Base-by-base conservation (phyloP, 345 rosid species). In the Brassica incana region DNA sequence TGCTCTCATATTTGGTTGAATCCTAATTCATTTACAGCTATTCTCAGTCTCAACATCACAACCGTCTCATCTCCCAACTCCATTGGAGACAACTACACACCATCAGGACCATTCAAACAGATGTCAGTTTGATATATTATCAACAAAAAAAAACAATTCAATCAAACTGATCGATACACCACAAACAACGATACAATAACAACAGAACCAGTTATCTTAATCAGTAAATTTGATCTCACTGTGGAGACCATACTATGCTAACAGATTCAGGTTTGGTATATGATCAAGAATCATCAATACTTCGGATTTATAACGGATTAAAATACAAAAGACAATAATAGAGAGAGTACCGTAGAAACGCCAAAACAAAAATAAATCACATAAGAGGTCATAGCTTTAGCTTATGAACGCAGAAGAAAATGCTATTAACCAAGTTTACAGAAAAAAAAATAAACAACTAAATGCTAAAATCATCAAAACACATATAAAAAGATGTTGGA, bases 1-100 rank as follows among this genome's bases (percentile, higher is more conserved):
- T 72, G 52, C 71, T 75, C 56, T 78, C 65, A 72, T 48, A 77
- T 9, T 59, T 70, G 64, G 54, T 63, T 35, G 78, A 54, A 78
- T 75, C 77, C 59, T 16, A 67, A 80, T 71, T 79, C 12, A 43
- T 43, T 40, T 43, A 43, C 52, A 10, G n/a, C 52, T 43, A 43
- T 43, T 43, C n/a, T 43, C 52, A 43, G n/a, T 43, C 52, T 43
- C 52, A 43, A 11, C 52, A 43, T 43, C 52, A 43, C n/a, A 43
- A 43, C 43, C 3, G 59, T 52, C 60, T 9, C 63, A 59, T 59
- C 63, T 59, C 63, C 10, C 11, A 25, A 59, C 20, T 59, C 63
- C 61, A 16, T 18, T 2, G 30, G 23, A 59, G 63, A 59, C 25
- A 59, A 1, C 63, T 20, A 23, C 52, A 43, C 52, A 43, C 52